Conservation (phyloP, 352 stramenopile genomes). For the Peronospora destructor region DNA sequence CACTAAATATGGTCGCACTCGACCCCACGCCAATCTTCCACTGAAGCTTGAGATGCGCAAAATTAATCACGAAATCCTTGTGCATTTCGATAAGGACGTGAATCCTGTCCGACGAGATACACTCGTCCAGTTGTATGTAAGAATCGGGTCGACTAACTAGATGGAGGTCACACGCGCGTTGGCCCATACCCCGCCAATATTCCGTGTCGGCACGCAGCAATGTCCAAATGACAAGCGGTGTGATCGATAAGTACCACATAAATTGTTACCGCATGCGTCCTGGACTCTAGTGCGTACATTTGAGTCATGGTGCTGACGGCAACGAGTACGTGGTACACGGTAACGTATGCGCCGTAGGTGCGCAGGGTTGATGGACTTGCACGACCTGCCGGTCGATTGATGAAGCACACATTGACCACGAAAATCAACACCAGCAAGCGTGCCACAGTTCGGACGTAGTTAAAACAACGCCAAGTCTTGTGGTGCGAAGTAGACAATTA, state of each 20-base stretch:
- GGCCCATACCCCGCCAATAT: conserved; percentile 38
- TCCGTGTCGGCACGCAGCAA: conserved; percentile 47
- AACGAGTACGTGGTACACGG: conserved; percentile 26
- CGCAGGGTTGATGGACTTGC: conserved; percentile 24
- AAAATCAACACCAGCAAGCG: conserved; percentile 25
- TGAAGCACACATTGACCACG: conserved; percentile 30
- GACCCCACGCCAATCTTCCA: conserved; percentile 41
- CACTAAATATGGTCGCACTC: conserved; percentile 45
- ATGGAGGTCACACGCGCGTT: conserved; percentile 34
- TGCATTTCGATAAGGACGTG: conserved; percentile 64
- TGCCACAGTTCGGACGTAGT: conserved; percentile 11
- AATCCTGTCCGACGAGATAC: conserved; percentile 39
- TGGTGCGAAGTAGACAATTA: conserved; percentile 14
- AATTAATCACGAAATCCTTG: conserved; percentile 61
- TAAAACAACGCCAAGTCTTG: conserved; percentile 18
- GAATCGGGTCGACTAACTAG: conserved; percentile 1
- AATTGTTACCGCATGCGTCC: neutral
- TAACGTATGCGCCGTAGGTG: conserved; percentile 30
- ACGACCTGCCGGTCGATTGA: conserved; percentile 26
- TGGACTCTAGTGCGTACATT: conserved; percentile 4
- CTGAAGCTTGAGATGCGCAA: conserved; percentile 49
- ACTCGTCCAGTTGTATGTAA: conserved; percentile 26
- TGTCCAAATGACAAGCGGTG: conserved; percentile 41
- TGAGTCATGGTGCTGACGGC: conserved; percentile 19
- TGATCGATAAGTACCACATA: conserved; percentile 24